These are phyloP conservation scores for cucumber (Cucumis sativus) DNA, from an alignment of 306 rosid genomes.

Conservation along the genomic window Cucumber_9930_V3 NC_026660.2:6685501-6686000, in stretches of 20 bases:
- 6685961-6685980: conserved; percentile 18
- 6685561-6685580: conserved; percentile 24
- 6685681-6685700: conserved; percentile 21
- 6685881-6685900: conserved; percentile 17
- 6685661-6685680: conserved; percentile 11
- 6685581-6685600: conserved; percentile 14
- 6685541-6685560: conserved; percentile 22
- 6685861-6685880: conserved; percentile 16
- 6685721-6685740: conserved; percentile 15
- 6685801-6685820: conserved; percentile 19
- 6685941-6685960: conserved; percentile 33
- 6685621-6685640: conserved; percentile 23
- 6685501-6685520: conserved; percentile 16
- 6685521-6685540: conserved; percentile 15
- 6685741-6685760: conserved; percentile 21
- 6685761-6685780: conserved; percentile 20
- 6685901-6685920: conserved; percentile 23
- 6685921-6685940: conserved; percentile 23
- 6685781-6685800: conserved; percentile 12
- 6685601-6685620: conserved; percentile 23
- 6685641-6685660: conserved; percentile 22
- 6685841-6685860: conserved; percentile 25
- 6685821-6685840: conserved; percentile 16
- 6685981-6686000: conserved; percentile 20
- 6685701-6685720: conserved; percentile 10